Evolutionary conservation across 2,329 filamentous ascomycete species (phyloP), one percentile per base, ranked within the genome.

Genomic region (Aspergillus tanneri): DNA sequence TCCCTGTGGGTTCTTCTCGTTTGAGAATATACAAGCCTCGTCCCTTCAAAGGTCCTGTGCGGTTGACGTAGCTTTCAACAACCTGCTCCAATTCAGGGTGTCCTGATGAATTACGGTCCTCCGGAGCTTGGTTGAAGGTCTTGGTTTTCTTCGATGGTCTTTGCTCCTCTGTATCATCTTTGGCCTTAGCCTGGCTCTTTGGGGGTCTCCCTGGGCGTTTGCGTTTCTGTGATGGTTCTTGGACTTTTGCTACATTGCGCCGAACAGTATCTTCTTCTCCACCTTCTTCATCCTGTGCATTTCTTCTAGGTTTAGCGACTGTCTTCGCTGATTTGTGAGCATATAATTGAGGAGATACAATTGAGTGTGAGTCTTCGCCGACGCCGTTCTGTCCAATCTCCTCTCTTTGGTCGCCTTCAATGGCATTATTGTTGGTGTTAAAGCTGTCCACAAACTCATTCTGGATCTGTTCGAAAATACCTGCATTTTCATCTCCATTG

Each of bases 1-100:
- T 74, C 44, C 83, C 77, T 1, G 73, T 67, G n/a, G 77, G 74
- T 10, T 70, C 72, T 59, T 80, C 77, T 37, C 74, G 71, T 50
- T 76, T 74, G 38, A 79, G 66, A 40, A 79, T 77, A 53, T 76
- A 73, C 3, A 78, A 62, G 36, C 76, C 76, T 49, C 72, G 71
- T 35, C 71, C 72, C 44, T 73, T 77, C 39, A 73, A 66, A 16
- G 77, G 77, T 10, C 71, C 70, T 11, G 66, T 67, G 42, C 71
- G 65, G 36, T 68, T 71, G 46, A 67, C 67, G 35, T 75, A 70
- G 37, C 72, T 71, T 45, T 73, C 70, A 14, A 75, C 68, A 16
- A 74, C 65, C 32, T 68, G 62, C 39, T 72, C 64, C 27, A 76
- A 50, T 34, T 74, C 68, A 5, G 68, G 70, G 47, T 61, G 65